Conservation (phyloP, 2,329 filamentous ascomycete genomes). For the Coniochaeta sp. region DNA sequence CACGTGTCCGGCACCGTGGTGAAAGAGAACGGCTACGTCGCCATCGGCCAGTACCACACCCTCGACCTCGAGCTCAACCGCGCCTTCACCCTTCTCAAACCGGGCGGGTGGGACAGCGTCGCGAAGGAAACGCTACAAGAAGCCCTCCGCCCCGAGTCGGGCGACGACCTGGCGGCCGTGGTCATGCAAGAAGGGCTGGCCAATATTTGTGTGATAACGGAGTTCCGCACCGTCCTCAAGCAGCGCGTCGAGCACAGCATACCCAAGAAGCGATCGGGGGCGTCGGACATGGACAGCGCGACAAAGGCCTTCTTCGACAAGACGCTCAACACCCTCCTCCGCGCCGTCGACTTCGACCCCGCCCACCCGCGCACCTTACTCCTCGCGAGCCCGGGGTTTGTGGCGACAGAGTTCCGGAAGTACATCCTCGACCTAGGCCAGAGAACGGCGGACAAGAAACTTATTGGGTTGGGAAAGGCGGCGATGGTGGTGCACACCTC, state of each 20-base stretch:
- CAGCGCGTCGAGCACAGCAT: conserved; percentile 61
- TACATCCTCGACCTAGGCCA: conserved; percentile 59
- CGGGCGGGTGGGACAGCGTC: conserved; percentile 83
- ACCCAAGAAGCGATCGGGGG: conserved; percentile 59
- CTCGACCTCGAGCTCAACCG: conserved; percentile 80
- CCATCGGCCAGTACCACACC: conserved; percentile 50
- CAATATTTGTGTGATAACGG: conserved; percentile 76
- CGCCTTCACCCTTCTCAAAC: conserved; percentile 83
- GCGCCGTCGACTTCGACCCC: conserved; percentile 67
- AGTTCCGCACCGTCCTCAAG: conserved; percentile 70
- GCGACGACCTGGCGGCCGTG: conserved; percentile 79
- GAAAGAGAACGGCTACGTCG: conserved; percentile 45
- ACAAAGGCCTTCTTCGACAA: conserved; percentile 73
- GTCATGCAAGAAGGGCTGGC: conserved; percentile 88
- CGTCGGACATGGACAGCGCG: conserved; percentile 61
- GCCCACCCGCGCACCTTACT: conserved; percentile 59
- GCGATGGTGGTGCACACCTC: conserved; percentile 75
- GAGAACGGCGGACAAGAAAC: conserved; percentile 57
- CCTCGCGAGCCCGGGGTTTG: conserved; percentile 84
- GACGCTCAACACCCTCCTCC: conserved; percentile 65
- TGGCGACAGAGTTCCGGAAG: conserved; percentile 71
- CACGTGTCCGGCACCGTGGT: conserved; percentile 49
- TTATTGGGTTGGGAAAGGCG: conserved; percentile 55
- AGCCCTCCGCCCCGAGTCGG: conserved; percentile 69
- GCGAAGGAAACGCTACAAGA: conserved; percentile 72